Base-by-base conservation (phyloP, 139 green algal genomes). In the Micractinium conductrix region DNA sequence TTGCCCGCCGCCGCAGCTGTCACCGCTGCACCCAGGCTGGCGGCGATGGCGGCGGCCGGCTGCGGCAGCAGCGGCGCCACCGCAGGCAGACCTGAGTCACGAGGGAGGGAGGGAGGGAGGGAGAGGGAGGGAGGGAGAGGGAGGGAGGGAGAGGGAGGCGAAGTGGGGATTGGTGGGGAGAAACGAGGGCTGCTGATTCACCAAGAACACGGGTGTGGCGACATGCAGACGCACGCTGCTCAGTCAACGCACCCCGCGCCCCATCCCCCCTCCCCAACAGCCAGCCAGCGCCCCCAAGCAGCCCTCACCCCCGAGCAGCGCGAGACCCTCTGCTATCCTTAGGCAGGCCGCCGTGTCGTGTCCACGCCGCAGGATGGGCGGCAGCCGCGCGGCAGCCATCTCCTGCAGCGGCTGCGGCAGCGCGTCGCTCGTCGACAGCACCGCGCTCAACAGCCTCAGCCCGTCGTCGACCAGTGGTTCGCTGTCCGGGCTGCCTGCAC, bases 391-490 rank as follows among this genome's bases (percentile, higher is more conserved):
- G 24, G 86, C 85, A 69, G 93, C 58, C 74, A 96, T 85, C 16
- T 88, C 81, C 75, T 91, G 74, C 58, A 69, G 33, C 16, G 33
- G 65, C 30, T 5, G 63, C 30, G n/a, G 78, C 35, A 96, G 69
- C 28, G 74, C 55, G 28, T 69, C 48, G 55, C 69, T 78, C 10
- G 68, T 63, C 4, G 37, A 17, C 55, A 93, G 81, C 53, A 88
- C 81, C 14, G 79, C 86, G 12, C 58, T 44, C 74, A 85, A 87
- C 42, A 92, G 85, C 24, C 74, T 83, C 65, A 90, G 62, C 9
- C 87, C 92, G 79, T 95, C 92, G 26, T 96, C 93, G 37, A 94
- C 65, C 28, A 96, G 55, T 30, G 90, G 88, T 74, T 95, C 93
- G 9, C 65, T 62, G 74, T 94, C 89, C 0, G 86, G 63, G 48